Evolutionary conservation across 306 rosid species (phyloP).

Genomic region (Casuarina equisetifolia): DNA sequence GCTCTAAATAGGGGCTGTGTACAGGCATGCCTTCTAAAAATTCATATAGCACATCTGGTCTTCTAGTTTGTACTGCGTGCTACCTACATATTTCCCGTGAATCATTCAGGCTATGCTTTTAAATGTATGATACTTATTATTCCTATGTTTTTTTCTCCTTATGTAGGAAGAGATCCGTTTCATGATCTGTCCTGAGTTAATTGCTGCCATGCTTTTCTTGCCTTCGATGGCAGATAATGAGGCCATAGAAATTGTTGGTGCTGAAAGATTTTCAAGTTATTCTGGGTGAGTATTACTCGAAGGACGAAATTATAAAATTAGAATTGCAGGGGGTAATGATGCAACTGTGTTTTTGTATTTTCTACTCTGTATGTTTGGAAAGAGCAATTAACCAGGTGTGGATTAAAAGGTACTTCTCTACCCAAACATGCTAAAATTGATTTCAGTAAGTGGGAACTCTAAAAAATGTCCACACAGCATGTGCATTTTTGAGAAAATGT

Average conservation of each 20-base stretch:
- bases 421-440: neutral
- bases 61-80: constrained; percentile 15
- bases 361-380: neutral
- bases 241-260: constrained; percentile 84
- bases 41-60: neutral
- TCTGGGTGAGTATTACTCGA: constrained; percentile 61
- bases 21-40: constrained; percentile 55
- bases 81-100: constrained; percentile 9
- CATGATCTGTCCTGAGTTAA: constrained; percentile 86
- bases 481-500: neutral
- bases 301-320: constrained; percentile 18
- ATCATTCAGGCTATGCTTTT: constrained; percentile 20
- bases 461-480: neutral
- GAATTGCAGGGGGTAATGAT: neutral
- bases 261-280: constrained; percentile 87
- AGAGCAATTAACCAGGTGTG: too few species aligned
- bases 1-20: constrained; percentile 86
- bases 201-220: constrained; percentile 88
- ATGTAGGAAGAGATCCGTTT: constrained; percentile 93
- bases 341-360: constrained; percentile 4
- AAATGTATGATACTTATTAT: constrained; percentile 1
- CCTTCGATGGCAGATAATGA: constrained; percentile 88
- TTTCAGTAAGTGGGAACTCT: neutral
- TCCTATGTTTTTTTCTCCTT: constrained; percentile 29
- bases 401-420: neutral